These are phyloP conservation scores for Wickerhamiella kazuoi DNA, from an alignment of 805 yeast species.

Conservation along the genomic window DNA sequence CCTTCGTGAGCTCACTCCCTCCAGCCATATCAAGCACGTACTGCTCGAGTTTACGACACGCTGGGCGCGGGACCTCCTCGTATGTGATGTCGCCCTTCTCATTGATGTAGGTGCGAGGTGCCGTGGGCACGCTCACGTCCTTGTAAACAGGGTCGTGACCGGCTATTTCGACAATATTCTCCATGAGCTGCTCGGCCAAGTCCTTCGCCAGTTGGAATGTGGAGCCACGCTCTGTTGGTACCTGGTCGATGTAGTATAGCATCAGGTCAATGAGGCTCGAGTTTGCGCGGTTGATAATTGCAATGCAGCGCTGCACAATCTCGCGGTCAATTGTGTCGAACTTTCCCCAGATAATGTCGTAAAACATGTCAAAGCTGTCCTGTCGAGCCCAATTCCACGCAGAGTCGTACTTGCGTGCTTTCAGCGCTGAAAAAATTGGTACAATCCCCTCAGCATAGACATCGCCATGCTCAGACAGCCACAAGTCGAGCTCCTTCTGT, in stretches of 20 bases:
- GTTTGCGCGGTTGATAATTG: conserved; percentile 93
- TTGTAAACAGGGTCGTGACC: conserved; percentile 80
- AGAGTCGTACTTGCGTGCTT: conserved; percentile 92
- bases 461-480: conserved; percentile 87
- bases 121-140: conserved; percentile 86
- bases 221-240: conserved; percentile 74
- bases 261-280: conserved; percentile 86
- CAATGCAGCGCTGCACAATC: conserved; percentile 88
- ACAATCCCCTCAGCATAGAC: conserved; percentile 79
- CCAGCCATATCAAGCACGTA: conserved; percentile 92
- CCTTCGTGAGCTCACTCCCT: conserved; percentile 70
- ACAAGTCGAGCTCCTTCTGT: conserved; percentile 80
- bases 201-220: conserved; percentile 80
- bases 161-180: conserved; percentile 78
- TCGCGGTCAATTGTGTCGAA: conserved; percentile 83
- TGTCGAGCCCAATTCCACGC: conserved; percentile 99
- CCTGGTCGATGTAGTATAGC: conserved; percentile 83
- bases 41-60: conserved; percentile 86
- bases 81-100: conserved; percentile 74
- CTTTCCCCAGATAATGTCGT: conserved; percentile 89
- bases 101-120: conserved; percentile 81
- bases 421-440: conserved; percentile 77
- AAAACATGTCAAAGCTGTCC: conserved; percentile 83
- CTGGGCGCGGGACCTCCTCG: conserved; percentile 70
- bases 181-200: conserved; percentile 84